A percentile compares a stretch with the other conserved stretches of the same genome.
Evolutionary conservation across 768 basidiomycete species (phyloP).

Genomic region (Mycena chlorophos): DNA sequence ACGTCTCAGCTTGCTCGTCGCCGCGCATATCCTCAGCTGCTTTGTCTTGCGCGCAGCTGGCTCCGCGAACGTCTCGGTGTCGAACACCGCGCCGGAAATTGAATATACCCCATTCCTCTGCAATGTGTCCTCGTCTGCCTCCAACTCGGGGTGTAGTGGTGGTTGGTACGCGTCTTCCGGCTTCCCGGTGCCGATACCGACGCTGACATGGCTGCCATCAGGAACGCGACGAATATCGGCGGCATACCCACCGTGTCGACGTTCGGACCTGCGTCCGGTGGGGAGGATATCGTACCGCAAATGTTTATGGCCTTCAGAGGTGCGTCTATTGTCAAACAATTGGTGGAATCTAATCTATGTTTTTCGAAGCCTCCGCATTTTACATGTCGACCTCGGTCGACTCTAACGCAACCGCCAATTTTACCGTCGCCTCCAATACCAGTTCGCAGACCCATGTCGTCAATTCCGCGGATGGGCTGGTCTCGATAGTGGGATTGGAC

Average conservation of each 20-base stretch:
- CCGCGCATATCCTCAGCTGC: background rate
- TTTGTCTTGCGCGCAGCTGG: slow-evolving; percentile 7
- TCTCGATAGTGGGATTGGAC: slow-evolving; percentile 40
- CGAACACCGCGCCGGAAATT: slow-evolving; percentile 40
- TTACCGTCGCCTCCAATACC: slow-evolving; percentile 46
- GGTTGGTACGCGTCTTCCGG: slow-evolving; percentile 33
- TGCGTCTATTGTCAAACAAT: slow-evolving; percentile 23
- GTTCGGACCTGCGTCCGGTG: slow-evolving; percentile 42
- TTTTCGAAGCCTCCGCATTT: slow-evolving; percentile 40
- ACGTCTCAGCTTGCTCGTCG: background rate
- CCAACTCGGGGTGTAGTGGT: slow-evolving; percentile 40
- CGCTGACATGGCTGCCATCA: slow-evolving; percentile 12
- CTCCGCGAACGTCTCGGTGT: slow-evolving; percentile 38
- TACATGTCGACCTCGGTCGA: slow-evolving; percentile 42
- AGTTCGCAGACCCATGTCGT: slow-evolving; percentile 35
- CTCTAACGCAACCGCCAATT: slow-evolving; percentile 54
- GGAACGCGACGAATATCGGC: slow-evolving; percentile 30
- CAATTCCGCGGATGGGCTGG: slow-evolving; percentile 42
- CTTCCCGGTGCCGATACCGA: background rate
- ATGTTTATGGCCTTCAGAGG: slow-evolving; percentile 59
- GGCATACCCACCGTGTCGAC: slow-evolving; percentile 36
- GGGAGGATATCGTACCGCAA: slow-evolving; percentile 51
- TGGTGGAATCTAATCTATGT: background rate
- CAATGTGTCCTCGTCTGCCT: slow-evolving; percentile 26
- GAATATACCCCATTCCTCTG: slow-evolving; percentile 52